These are phyloP conservation scores for Salix udensis DNA, from an alignment of 345 rosid species.

Conservation along the genomic window DNA sequence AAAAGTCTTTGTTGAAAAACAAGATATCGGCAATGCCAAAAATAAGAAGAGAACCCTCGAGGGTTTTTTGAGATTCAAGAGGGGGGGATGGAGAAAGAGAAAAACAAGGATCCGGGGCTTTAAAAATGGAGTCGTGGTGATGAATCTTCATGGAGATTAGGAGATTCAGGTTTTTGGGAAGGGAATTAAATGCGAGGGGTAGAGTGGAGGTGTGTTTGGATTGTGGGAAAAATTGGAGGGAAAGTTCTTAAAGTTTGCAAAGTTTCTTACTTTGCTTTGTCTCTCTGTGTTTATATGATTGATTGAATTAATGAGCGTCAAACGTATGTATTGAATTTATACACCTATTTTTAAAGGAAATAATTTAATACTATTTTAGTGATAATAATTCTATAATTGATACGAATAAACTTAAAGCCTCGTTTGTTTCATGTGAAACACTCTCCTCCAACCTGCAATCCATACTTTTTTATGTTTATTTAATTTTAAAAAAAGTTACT, in stretches of 20 bases:
- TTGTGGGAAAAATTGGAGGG: slow-evolving; percentile 26
- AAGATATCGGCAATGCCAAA: slow-evolving; percentile 35
- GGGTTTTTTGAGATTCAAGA: neutral
- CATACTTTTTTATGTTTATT: too few species aligned
- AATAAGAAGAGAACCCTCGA: slow-evolving; percentile 1
- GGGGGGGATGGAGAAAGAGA: neutral
- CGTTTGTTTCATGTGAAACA: too few species aligned
- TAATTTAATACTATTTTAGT: neutral
- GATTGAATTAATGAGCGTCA: neutral
- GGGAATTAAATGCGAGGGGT: slow-evolving; percentile 17
- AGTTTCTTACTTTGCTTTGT: neutral
- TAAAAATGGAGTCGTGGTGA: neutral
- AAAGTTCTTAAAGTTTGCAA: slow-evolving; percentile 1
- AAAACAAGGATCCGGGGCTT: neutral
- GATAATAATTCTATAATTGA: neutral
- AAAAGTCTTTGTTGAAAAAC: neutral
- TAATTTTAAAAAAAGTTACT: too few species aligned
- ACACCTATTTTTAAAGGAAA: neutral
- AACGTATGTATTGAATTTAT: neutral
- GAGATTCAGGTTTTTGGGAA: neutral
- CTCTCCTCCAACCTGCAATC: too few species aligned
- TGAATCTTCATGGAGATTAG: slow-evolving; percentile 10
- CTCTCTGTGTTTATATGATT: neutral
- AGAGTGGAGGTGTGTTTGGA: neutral
- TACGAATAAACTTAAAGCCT: too few species aligned